Conservation (phyloP, 106 monocot genomes). For the Acorus gramineus region DNA sequence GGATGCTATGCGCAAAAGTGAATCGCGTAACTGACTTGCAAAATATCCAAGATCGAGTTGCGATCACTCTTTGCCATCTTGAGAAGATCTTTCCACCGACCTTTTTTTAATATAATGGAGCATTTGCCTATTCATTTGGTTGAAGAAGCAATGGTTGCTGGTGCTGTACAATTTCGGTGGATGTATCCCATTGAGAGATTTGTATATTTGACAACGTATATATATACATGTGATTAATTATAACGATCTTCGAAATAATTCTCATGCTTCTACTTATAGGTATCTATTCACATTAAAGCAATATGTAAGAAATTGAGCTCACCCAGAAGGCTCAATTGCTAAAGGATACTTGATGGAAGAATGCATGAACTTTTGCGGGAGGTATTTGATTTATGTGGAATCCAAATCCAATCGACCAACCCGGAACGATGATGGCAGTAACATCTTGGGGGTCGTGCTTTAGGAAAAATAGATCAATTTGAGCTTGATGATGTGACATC, state of each 20-base stretch:
- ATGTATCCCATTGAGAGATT: neutral
- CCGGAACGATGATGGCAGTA: no score
- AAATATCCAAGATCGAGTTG: neutral
- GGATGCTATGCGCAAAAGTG: neutral
- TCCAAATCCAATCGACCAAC: no score
- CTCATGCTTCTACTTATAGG: neutral
- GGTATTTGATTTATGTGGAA: no score
- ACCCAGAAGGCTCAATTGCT: no score
- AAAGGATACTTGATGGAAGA: no score
- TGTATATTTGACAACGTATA: neutral
- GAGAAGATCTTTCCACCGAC: neutral
- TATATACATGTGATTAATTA: neutral
- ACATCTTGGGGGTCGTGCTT: no score
- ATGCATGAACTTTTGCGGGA: no score
- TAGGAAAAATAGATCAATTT: no score
- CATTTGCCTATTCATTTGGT: slow-evolving; percentile 2
- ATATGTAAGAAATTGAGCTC: no score
- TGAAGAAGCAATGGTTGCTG: neutral
- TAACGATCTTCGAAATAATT: neutral
- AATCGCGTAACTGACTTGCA: no score
- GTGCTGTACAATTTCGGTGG: neutral
- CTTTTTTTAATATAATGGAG: slow-evolving; percentile 4
- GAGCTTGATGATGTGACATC: no score
- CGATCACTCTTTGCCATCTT: neutral
- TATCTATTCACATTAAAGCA: neutral